Evolutionary conservation across 1,139 yeast genomes (phyloP), one percentile per base, ranked within the genome.

Genomic region (Candida pseudoviswanathii): DNA sequence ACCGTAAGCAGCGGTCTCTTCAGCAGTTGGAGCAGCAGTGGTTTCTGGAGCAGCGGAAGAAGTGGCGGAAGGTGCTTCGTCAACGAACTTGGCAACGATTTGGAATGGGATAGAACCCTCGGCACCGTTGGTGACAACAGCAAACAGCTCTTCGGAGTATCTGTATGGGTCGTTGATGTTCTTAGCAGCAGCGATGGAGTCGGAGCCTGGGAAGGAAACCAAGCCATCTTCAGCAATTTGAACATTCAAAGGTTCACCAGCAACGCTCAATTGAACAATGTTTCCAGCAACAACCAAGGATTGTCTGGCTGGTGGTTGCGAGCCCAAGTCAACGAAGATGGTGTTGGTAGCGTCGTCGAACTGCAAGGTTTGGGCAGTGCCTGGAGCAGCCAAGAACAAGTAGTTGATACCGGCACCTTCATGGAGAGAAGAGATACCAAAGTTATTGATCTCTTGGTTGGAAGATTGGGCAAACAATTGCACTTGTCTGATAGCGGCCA

Each of bases 361-460:
- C 59, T 78, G 84, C 42, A 58, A 46, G 24, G 48, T 43, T 44
- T 50, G 49, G 26, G 27, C 38, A 45, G 41, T 11, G 24, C 41
- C 51, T 33, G 40, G 44, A n/a, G 41, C 33, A 36, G 43, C 49
- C n/a, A 78, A 57, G 61, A 76, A 72, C 45, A 73, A 59, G 61
- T 76, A 80, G 67, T 76, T 71, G 58, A 79, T 64, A 52, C 78
- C 86, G 44, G 86, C 85, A 61, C 86, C 86, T 64, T 77, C 83
- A 60, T 80, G 85, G 42, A 55, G 54, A 30, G 70, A 56, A 41
- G 61, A 52, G 43, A 78, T 55, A 41, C 71, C 74, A 33, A 61
- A 49, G 26, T 69, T 70, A 55, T 60, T 54, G 45, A 65, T 43
- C 11, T 54, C 57, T 31, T 43, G 46, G 47, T 58, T 53, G 40